A percentile compares a stretch with the other conserved stretches of the same genome.
phyloP scores from a whole-genome alignment of 2,329 filamentous ascomycete species.

The Aspergillus puulaauensis region DNA sequence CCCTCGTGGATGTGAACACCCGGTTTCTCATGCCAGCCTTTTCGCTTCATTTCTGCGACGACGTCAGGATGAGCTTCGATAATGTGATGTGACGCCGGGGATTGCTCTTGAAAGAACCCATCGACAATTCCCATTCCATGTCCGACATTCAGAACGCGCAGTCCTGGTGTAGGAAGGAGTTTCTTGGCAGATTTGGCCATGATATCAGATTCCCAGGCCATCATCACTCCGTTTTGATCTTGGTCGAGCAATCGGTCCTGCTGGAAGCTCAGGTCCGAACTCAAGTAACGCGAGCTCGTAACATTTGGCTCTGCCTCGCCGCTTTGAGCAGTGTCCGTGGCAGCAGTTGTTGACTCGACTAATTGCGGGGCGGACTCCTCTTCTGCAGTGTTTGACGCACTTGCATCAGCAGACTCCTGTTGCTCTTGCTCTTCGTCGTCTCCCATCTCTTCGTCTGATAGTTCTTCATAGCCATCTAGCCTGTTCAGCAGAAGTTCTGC shows the following conservation, averaged over 20 bases:
- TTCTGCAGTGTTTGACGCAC: slow-evolving; percentile 29
- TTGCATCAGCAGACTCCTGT: slow-evolving; percentile 26
- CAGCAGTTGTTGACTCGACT: slow-evolving; percentile 19
- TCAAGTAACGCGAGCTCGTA: slow-evolving; percentile 67
- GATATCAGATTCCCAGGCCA: slow-evolving; percentile 86
- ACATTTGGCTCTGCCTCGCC: slow-evolving; percentile 42
- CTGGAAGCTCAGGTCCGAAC: slow-evolving; percentile 64
- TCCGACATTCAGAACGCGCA: slow-evolving; percentile 78
- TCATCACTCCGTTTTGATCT: slow-evolving; percentile 84
- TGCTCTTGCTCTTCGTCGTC: slow-evolving; percentile 29
- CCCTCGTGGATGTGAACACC: slow-evolving; percentile 65
- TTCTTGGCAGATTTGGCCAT: slow-evolving; percentile 75
- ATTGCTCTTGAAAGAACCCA: slow-evolving; percentile 67
- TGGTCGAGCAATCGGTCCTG: slow-evolving; percentile 69
- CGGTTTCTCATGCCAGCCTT: slow-evolving; percentile 66
- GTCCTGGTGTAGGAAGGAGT: slow-evolving; percentile 60
- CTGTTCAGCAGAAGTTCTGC: slow-evolving; percentile 84
- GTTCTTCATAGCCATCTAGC: slow-evolving; percentile 75
- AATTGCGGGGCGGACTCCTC: slow-evolving; percentile 23
- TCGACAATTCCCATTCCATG: slow-evolving; percentile 93
- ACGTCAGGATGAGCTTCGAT: slow-evolving; percentile 82
- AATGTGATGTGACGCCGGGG: slow-evolving; percentile 73
- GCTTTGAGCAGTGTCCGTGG: slow-evolving; percentile 7
- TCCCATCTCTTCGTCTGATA: slow-evolving; percentile 53
- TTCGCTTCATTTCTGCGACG: slow-evolving; percentile 64